These are phyloP conservation scores for Podospora pseudoanserina DNA, from an alignment of 495 filamentous ascomycete genomes.

Conservation along the genomic window DNA sequence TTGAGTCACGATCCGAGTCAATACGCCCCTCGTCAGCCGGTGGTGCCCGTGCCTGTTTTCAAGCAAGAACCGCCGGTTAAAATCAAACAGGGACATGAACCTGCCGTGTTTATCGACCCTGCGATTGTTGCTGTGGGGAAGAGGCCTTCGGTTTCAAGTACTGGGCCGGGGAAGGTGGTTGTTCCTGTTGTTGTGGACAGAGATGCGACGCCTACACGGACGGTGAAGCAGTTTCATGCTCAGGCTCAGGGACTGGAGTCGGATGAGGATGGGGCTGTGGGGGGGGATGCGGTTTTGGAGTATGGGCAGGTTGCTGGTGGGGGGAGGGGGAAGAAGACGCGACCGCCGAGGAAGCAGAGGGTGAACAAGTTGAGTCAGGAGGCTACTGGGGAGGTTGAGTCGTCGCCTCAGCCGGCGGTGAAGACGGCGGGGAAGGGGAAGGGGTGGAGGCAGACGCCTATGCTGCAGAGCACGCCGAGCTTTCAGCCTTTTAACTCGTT, in stretches of 20 bases:
- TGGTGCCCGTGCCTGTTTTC: not conserved
- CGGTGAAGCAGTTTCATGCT: conserved; percentile 12
- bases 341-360: conserved; percentile 21
- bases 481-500: conserved; percentile 56
- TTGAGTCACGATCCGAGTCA: conserved; percentile 24
- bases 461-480: conserved; percentile 59
- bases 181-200: conserved; percentile 1
- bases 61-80: conserved; percentile 2
- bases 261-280: conserved; percentile 20
- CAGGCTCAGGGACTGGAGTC: conserved; percentile 15
- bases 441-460: conserved; percentile 82
- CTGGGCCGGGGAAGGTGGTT: conserved; percentile 18
- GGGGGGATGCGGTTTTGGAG: conserved; percentile 14
- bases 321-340: conserved; percentile 31
- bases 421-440: conserved; percentile 46
- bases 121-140: conserved; percentile 52
- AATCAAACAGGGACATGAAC: not conserved
- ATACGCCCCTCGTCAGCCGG: conserved; percentile 8
- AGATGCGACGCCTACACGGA: conserved; percentile 17
- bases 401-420: conserved; percentile 4
- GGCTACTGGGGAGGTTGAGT: conserved; percentile 22
- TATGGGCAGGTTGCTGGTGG: conserved; percentile 16
- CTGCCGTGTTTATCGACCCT: conserved; percentile 47
- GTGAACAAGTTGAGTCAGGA: conserved; percentile 18
- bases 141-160: conserved; percentile 24